These are phyloP conservation scores for Fusarium newnesense DNA, from an alignment of 2,329 filamentous ascomycete species.

Conservation along the genomic window DNA sequence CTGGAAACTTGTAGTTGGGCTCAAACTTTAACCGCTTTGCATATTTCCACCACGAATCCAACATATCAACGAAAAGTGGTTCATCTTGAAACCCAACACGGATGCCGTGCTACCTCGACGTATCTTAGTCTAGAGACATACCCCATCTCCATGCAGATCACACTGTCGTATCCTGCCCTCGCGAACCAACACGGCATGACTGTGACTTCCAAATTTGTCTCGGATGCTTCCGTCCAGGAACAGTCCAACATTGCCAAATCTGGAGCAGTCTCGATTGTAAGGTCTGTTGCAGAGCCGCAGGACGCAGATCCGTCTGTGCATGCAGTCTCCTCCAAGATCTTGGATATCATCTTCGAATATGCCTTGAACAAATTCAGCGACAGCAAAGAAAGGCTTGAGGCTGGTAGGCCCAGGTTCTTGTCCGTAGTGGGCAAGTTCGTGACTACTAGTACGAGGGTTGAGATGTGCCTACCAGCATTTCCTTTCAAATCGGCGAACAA, in stretches of 20 bases:
- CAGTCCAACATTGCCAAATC: background rate
- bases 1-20: background rate
- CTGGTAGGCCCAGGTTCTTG: background rate
- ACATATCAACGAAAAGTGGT: background rate
- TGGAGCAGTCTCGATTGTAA: background rate
- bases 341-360: constrained; percentile 11
- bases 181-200: background rate
- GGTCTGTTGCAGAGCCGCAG: background rate
- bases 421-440: background rate
- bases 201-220: background rate
- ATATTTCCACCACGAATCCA: background rate
- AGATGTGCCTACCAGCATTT: constrained; percentile 46
- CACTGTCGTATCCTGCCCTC: background rate
- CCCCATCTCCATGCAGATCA: background rate
- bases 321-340: background rate
- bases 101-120: background rate
- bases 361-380: constrained; percentile 17
- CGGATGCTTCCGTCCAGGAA: background rate
- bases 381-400: background rate
- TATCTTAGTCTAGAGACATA: background rate
- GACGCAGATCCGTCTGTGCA: background rate
- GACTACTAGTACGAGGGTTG: background rate
- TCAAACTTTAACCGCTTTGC: background rate
- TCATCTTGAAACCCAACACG: background rate
- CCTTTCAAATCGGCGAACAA: constrained; percentile 51